These are phyloP conservation scores for Zalaria obscura DNA, from an alignment of 2,329 filamentous ascomycete species.

Conservation along the genomic window DNA sequence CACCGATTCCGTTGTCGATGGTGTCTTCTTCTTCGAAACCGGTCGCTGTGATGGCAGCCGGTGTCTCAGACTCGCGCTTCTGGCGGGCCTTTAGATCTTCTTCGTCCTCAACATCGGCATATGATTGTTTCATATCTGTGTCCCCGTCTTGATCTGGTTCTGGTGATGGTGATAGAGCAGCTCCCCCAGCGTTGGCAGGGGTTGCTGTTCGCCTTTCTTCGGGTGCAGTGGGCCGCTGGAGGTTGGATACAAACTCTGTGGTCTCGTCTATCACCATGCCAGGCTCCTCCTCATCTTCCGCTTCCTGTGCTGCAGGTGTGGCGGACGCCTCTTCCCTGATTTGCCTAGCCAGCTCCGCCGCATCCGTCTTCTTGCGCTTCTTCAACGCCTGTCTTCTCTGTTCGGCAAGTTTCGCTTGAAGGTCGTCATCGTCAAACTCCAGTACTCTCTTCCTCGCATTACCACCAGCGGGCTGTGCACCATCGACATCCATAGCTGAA, in stretches of 20 bases:
- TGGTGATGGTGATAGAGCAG: conserved; percentile 22
- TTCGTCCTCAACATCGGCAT: conserved; percentile 29
- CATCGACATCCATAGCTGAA: conserved; percentile 64
- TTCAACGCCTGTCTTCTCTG: conserved; percentile 76
- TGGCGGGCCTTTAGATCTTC: conserved; percentile 25
- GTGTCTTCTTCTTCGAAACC: conserved; percentile 78
- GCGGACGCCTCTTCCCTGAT: conserved; percentile 49
- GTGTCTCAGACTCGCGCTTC: conserved; percentile 27
- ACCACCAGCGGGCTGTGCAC: conserved; percentile 12
- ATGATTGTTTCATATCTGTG: conserved; percentile 16
- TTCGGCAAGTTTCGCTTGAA: conserved; percentile 73
- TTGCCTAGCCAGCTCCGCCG: conserved; percentile 75
- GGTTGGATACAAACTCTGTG: conserved; percentile 79
- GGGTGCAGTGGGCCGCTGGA: conserved; percentile 49
- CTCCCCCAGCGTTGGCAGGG: conserved; percentile 9
- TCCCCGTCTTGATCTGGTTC: conserved; percentile 38
- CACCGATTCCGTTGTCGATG: conserved; percentile 59
- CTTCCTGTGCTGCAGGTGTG: conserved; percentile 40
- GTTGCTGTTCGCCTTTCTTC: conserved; percentile 20
- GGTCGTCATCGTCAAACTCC: conserved; percentile 77
- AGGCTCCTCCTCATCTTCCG: conserved; percentile 40
- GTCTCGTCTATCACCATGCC: conserved; percentile 93
- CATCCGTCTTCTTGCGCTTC: conserved; percentile 75
- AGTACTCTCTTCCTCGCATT: conserved; percentile 17
- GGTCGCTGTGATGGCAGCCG: conserved; percentile 44